Evolutionary conservation across 2,329 filamentous ascomycete genomes (phyloP).

Genomic region (Chrysoporthe deuterocubensis): DNA sequence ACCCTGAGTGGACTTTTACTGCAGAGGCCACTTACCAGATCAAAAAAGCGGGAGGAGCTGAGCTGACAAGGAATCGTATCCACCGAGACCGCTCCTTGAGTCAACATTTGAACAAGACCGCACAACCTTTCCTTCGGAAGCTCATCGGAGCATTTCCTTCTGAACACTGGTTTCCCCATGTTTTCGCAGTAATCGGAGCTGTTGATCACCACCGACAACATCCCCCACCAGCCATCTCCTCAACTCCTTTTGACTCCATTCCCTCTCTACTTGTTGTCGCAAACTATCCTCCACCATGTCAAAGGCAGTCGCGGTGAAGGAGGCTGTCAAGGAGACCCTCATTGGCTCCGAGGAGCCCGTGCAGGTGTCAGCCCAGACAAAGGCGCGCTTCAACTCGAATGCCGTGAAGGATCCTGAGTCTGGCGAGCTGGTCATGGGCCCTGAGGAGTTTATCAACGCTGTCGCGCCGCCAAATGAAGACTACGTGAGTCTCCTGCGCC

Average conservation of each 20-base stretch:
- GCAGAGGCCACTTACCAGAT: background rate
- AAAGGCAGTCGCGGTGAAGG: slow-evolving; percentile 59
- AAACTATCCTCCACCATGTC: slow-evolving; percentile 40
- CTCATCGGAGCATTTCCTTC: slow-evolving; percentile 12
- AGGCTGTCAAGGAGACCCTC: slow-evolving; percentile 79
- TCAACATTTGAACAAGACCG: background rate
- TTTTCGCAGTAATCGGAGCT: slow-evolving; percentile 3
- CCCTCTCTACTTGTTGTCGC: background rate
- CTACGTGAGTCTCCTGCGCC: slow-evolving; percentile 69
- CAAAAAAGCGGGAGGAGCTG: background rate
- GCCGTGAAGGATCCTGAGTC: slow-evolving; percentile 75
- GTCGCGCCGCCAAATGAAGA: slow-evolving; percentile 86
- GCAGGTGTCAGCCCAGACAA: slow-evolving; percentile 74
- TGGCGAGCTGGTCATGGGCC: slow-evolving; percentile 79
- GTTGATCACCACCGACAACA: background rate
- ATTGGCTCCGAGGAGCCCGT: slow-evolving; percentile 63
- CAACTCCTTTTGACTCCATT: background rate
- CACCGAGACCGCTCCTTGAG: slow-evolving; percentile 12
- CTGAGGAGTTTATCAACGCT: slow-evolving; percentile 87
- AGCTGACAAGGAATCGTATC: slow-evolving; percentile 5
- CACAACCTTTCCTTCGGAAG: background rate
- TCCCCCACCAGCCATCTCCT: background rate
- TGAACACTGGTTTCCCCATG: slow-evolving; percentile 8
- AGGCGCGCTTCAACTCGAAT: slow-evolving; percentile 75
- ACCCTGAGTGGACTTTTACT: background rate